Evolutionary conservation across 352 stramenopile genomes (phyloP), one percentile per base, ranked within the genome.

Genomic region (Phytophthora aleatoria): DNA sequence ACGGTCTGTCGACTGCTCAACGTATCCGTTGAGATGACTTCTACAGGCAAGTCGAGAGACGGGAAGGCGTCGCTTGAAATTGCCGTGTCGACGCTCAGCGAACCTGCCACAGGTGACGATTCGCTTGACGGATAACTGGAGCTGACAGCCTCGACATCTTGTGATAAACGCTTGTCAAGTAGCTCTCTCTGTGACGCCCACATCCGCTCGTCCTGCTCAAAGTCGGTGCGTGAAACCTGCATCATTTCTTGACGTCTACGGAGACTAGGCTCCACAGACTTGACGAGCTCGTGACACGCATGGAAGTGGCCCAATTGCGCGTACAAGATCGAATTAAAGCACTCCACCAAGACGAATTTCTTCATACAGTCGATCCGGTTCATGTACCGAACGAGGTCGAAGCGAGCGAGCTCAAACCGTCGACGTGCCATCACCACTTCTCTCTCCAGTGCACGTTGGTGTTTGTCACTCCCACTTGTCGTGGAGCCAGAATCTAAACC

Each of bases 281-380:
- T 91, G 41, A 96, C 54, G 2, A 94, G 77, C 47, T 94, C 85
- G 44, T 92, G 83, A 41, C 87, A 91, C 8, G 85, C 84, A 49
- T 93, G 85, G 36, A 92, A 94, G 42, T 96, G 87, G 1, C 82
- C 74, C 35, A 94, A 60, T 20, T 92, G 90, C 3, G 87, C 84
- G 44, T 92, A 94, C 52, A 96, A 33, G 28, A 79, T 89, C 35
- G 88, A 91, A 45, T 95, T 93, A 64, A 94, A 92, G 53, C 83
- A 91, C 57, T 96, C 88, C 31, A 94, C 76, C 8, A 96, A 69
- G 20, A 93, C 67, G 30, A 93, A 84, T 49, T 94, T 96, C 69
- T 96, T 96, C 61, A 90, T 85, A 42, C 77, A 88, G 50, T 96
- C 86, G 15, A 96, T 63, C 0, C 79, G 77, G 53, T 96, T 96